These are phyloP conservation scores for Wickerhamomyces kurtzmanii DNA, from an alignment of 805 yeast species.

Conservation along the genomic window DNA sequence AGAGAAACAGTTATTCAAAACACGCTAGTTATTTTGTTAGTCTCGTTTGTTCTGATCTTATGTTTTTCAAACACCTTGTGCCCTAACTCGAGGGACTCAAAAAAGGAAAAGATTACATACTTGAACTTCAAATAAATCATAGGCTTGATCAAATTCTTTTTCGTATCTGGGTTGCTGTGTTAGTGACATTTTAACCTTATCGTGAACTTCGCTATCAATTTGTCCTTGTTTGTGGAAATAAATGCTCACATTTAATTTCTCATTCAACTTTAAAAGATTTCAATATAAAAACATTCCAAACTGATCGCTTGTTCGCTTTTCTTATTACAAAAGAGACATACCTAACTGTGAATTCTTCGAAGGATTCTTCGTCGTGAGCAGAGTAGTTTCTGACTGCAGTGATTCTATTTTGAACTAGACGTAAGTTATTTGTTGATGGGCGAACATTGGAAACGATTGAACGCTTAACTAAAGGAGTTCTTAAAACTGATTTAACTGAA, in stretches of 20 bases:
- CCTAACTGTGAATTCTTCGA: slow-evolving; percentile 87
- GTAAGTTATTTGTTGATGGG: slow-evolving; percentile 5
- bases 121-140: slow-evolving; percentile 79
- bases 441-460: slow-evolving; percentile 8
- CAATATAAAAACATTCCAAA: too few relatives aligned
- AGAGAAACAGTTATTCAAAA: slow-evolving; percentile 94
- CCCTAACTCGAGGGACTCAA: background rate
- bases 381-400: slow-evolving; percentile 59
- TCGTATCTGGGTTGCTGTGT: slow-evolving; percentile 66
- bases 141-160: slow-evolving; percentile 92
- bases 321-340: slow-evolving; percentile 21
- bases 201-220: too few relatives aligned
- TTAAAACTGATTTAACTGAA: slow-evolving; percentile 3
- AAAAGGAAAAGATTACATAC: slow-evolving; percentile 18
- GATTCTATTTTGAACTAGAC: slow-evolving; percentile 8
- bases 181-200: slow-evolving; percentile 19
- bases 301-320: too few relatives aligned
- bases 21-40: too few relatives aligned
- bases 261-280: too few relatives aligned
- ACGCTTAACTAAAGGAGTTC: slow-evolving; percentile 12
- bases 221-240: too few relatives aligned
- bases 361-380: slow-evolving; percentile 76
- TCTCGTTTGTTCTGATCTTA: too few relatives aligned
- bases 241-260: too few relatives aligned
- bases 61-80: background rate